Base-by-base conservation (phyloP, 208 protist genomes). In the Wallacemonas rigidus region DNA sequence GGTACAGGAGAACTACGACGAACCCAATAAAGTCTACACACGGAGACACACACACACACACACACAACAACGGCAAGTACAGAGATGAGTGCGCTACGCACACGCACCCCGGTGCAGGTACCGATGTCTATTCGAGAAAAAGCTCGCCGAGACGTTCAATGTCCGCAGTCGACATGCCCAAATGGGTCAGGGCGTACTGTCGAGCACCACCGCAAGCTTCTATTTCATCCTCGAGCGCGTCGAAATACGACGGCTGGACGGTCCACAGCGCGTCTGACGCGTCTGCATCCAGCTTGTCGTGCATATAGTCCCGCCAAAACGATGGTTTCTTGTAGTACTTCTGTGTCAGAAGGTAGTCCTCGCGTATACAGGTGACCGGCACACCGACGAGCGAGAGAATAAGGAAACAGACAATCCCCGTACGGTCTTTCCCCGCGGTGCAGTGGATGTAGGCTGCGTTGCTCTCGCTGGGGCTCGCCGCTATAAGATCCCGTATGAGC, bases 371-470 rank as follows among this genome's bases (percentile, higher is more conserved):
- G 26, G 75, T 58, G n/a, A 67, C 65, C 12, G 43, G 39, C 26
- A 83, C 78, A 2, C 74, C 78, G 11, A 78, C 43, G 14, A 83
- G 54, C 35, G 51, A 2, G 51, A 83, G 78, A 45, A 83, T 40
- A 2, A 83, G 64, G 56, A 62, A 73, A 58, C 44, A 70, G 51
- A 60, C 36, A 41, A 79, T 68, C 38, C 78, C 78, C 2, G 78
- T 83, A 3, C 74, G 67, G 53, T 79, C 74, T 64, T 83, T 82
- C 5, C 77, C 77, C 1, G 77, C 77, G 14, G 82, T 84, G 79
- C 82, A 87, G 75, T 87, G 82, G 43, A 87, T 64, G 38, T 84
- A 54, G 14, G 63, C 39, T 9, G 80, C 75, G 44, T 75, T 78
- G 47, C 75, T 54, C 1, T 70, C 14, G 14, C 63, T 72, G 15